Conservation (phyloP, 108 stramenopile species). For the Pseudonitzschia multiseries region DNA sequence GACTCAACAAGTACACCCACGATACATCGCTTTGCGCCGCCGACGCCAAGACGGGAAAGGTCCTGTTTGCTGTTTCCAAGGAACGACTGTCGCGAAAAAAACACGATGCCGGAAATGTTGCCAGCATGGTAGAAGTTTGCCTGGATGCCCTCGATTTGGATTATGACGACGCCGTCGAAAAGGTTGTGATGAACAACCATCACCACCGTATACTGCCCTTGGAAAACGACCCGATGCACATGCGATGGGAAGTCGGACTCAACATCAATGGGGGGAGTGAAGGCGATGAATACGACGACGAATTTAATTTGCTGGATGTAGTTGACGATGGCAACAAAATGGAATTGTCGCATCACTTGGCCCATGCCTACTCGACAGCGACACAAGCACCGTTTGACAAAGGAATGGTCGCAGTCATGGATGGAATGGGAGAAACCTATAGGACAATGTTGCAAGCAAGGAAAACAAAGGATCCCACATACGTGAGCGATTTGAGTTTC, state of each 20-base stretch:
- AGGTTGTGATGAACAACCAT: constrained; percentile 94
- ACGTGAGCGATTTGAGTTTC: constrained; percentile 75
- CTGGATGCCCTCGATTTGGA: constrained; percentile 75
- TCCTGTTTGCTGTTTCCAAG: constrained; percentile 87
- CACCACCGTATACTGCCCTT: constrained; percentile 87
- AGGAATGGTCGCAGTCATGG: constrained; percentile 93
- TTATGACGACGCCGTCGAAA: constrained; percentile 55
- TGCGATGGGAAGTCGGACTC: constrained; percentile 82
- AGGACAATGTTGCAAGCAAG: constrained; percentile 75
- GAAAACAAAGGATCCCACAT: constrained; percentile 46
- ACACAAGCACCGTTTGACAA: constrained; percentile 76
- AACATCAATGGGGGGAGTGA: constrained; percentile 73
- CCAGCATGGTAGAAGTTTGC: constrained; percentile 73
- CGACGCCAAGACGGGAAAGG: constrained; percentile 67
- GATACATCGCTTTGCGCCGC: constrained; percentile 88
- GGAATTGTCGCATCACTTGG: constrained; percentile 94
- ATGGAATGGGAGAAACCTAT: constrained; percentile 93
- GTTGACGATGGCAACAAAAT: constrained; percentile 18
- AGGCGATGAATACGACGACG: constrained; percentile 65
- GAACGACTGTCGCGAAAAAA: constrained; percentile 85
- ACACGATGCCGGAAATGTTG: constrained; percentile 90
- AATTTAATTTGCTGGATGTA: constrained; percentile 58
- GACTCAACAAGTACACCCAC: constrained; percentile 93
- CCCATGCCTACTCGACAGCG: constrained; percentile 92
- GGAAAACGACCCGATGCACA: constrained; percentile 47